Conservation (phyloP, 257 asterid genomes). For the Solanum pinnatisectum region DNA sequence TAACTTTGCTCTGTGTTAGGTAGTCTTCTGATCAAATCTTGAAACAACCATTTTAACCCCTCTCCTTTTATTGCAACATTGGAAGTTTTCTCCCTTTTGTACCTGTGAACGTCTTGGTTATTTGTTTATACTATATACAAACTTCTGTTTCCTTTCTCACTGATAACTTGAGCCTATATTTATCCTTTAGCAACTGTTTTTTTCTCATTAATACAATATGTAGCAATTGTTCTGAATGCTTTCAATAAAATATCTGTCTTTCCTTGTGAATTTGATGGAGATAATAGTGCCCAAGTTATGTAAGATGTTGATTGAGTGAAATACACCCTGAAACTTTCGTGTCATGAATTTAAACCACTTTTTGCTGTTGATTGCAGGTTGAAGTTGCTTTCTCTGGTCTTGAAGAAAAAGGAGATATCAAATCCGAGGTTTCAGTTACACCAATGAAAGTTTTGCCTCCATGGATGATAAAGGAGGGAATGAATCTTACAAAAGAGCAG, state of each 20-base stretch:
- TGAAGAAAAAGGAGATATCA: constrained; percentile 67
- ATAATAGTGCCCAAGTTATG: not conserved
- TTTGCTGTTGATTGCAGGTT: constrained; percentile 42
- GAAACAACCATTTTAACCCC: not conserved
- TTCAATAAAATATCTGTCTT: not conserved
- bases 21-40: not conserved
- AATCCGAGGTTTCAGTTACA: constrained; percentile 31
- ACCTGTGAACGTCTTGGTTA: not conserved
- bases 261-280: not conserved
- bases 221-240: not conserved
- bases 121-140: not conserved
- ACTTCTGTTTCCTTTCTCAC: not conserved
- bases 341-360: not conserved
- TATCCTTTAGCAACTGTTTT: not conserved
- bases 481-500: constrained; percentile 86
- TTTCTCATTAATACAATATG: not conserved
- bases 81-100: not conserved
- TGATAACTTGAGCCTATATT: not conserved
- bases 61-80: not conserved
- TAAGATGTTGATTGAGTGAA: not conserved
- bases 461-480: constrained; percentile 93
- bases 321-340: not conserved
- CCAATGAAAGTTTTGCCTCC: constrained; percentile 88
- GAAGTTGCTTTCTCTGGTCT: constrained; percentile 86
- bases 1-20: not conserved